Conservation (phyloP, 164 flowering plant species). For the Magnolia changhungtana region DNA sequence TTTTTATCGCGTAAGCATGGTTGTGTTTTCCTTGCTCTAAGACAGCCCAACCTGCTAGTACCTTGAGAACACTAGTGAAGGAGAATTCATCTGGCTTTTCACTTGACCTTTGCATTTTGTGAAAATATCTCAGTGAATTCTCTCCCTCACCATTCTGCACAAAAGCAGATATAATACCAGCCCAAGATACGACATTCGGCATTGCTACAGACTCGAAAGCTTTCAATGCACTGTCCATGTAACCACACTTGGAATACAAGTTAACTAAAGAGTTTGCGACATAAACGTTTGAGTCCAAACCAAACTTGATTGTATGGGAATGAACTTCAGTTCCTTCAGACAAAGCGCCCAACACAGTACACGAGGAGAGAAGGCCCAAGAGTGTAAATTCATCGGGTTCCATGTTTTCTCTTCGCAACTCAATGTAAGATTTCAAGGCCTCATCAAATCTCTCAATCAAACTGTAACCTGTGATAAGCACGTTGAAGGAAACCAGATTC, state of each 20-base stretch:
- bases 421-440: neutral
- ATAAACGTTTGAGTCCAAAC: constrained; percentile 8
- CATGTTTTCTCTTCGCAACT: constrained; percentile 7
- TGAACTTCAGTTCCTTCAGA: constrained; percentile 13
- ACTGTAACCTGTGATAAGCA: constrained; percentile 9
- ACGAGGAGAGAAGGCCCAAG: constrained; percentile 9
- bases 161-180: constrained; percentile 14
- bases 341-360: neutral
- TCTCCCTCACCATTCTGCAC: constrained; percentile 3
- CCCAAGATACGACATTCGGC: constrained; percentile 9
- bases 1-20: constrained; percentile 7
- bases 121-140: constrained; percentile 4
- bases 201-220: constrained; percentile 1
- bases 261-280: constrained; percentile 12
- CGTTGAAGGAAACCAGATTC: constrained; percentile 12
- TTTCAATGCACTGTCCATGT: constrained; percentile 5
- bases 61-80: constrained; percentile 8
- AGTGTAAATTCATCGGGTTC: constrained; percentile 11
- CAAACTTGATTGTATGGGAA: constrained; percentile 10
- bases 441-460: neutral
- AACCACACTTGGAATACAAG: constrained; percentile 5
- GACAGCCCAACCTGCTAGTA: constrained; percentile 8
- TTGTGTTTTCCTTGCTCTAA: constrained; percentile 9
- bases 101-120: constrained; percentile 1
- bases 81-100: constrained; percentile 8